Conservation (phyloP, 768 basidiomycete species). For the Russula brevipes region DNA sequence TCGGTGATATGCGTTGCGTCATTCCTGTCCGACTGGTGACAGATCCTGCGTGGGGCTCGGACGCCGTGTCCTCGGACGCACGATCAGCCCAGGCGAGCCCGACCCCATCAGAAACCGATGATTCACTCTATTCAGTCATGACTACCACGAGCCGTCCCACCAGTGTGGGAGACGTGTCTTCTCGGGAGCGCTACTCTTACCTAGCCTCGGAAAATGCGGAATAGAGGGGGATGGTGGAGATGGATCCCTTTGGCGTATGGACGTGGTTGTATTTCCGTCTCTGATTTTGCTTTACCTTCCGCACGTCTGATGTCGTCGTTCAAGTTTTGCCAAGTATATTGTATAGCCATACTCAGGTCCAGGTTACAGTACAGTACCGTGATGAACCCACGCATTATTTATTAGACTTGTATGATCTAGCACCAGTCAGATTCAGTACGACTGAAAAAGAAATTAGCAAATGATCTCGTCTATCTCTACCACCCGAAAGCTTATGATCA, state of each 20-base stretch:
- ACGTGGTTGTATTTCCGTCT: not conserved
- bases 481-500: too few species aligned
- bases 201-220: not conserved
- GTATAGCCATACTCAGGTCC: not conserved
- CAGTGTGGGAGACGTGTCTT: not conserved
- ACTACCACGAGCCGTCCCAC: too few species aligned
- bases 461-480: too few species aligned
- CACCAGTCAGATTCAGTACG: too few species aligned
- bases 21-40: conserved; percentile 65
- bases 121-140: too few species aligned
- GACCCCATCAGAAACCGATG: conserved; percentile 1
- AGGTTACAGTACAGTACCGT: not conserved
- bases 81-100: conserved; percentile 14
- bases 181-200: not conserved
- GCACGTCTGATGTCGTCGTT: not conserved
- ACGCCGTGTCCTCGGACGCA: conserved; percentile 27
- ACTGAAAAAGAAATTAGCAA: too few species aligned
- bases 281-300: not conserved
- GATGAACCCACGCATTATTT: too few species aligned
- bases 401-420: too few species aligned
- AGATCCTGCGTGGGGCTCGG: conserved; percentile 42
- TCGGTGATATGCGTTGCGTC: conserved; percentile 54
- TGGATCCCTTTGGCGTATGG: not conserved
- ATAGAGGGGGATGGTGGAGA: not conserved
- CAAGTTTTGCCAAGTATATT: not conserved